Evolutionary conservation across 495 filamentous ascomycete species (phyloP), one percentile per base, ranked within the genome.

Genomic region (Hypoxylon rickii): DNA sequence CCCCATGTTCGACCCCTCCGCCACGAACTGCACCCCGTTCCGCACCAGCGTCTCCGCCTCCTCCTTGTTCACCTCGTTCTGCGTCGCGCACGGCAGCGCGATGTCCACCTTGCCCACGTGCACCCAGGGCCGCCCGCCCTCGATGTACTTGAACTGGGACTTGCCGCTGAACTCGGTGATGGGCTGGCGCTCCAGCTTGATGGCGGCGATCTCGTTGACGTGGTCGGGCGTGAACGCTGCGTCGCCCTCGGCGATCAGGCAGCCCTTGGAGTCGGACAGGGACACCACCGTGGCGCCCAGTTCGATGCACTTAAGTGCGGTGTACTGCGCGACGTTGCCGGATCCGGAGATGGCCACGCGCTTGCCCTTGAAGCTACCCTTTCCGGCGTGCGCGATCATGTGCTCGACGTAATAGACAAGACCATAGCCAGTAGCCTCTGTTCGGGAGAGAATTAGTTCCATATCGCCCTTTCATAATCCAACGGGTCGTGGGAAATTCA

Each of bases 1-100:
- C 47, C 94, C 94, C 93, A 98, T 98, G 81, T 98, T 98, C 76
- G 88, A 92, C 19, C 94, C 94, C 76, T 98, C 94, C 51, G 94
- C 94, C 65, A 97, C 85, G 81, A 93, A 96, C 70, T 86, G 84
- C 61, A 78, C 79, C 58, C 94, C 94, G 53, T 77, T 79, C 47
- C 80, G 81, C 48, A 97, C 84, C 26, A 98, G 81, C 15, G 82
- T 84, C 75, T 89, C 76, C 43, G 92, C 94, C 76, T 98, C 94
- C 68, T 93, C 89, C 64, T 85, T 84, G 67, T 79, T 87, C 61
- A 98, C 91, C 73, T 98, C 94, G 79, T 98, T 98, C 81, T 98
- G 94, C 55, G 94, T 98, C 21, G 94, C 94, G 58, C 79, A 91
- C 24, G 94, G 94, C 39, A 98, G 87, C 17, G 89, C 94, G 43